Evolutionary conservation across 2,329 filamentous ascomycete species (phyloP).

Genomic region (Fusarium camptoceras): DNA sequence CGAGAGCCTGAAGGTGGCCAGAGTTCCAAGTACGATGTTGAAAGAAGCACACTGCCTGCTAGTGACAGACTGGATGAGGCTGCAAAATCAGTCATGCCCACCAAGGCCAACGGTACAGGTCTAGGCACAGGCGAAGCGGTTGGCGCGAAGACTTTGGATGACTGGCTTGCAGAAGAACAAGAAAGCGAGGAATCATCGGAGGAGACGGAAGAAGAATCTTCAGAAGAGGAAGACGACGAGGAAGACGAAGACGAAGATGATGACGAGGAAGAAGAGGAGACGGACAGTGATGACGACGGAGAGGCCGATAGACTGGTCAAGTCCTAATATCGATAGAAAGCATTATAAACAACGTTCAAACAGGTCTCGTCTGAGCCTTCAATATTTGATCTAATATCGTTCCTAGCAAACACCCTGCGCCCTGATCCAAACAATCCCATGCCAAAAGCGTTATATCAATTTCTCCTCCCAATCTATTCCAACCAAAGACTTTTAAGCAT

Average conservation of each 20-base stretch:
- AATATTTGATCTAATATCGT: constrained; percentile 19
- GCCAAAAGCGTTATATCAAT: background rate
- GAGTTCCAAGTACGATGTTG: constrained; percentile 49
- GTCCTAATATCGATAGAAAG: constrained; percentile 45
- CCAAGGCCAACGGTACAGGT: constrained; percentile 62
- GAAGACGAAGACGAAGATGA: constrained; percentile 63
- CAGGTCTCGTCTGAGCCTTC: constrained; percentile 19
- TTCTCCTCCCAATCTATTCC: background rate
- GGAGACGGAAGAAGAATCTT: constrained; percentile 61
- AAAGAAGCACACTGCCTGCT: constrained; percentile 63
- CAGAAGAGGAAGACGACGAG: constrained; percentile 63
- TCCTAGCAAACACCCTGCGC: constrained; percentile 3
- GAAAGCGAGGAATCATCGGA: constrained; percentile 68
- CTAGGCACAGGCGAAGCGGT: constrained; percentile 65
- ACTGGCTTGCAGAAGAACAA: constrained; percentile 85
- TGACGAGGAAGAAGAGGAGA: constrained; percentile 58
- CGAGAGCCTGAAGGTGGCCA: constrained; percentile 67
- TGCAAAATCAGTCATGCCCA: constrained; percentile 52
- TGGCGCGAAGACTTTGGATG: constrained; percentile 84
- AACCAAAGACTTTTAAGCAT: constrained; percentile 21
- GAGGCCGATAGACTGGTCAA: constrained; percentile 60
- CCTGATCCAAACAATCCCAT: constrained; percentile 7
- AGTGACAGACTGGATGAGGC: constrained; percentile 73
- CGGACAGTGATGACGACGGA: constrained; percentile 61
- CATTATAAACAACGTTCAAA: constrained; percentile 20